Conservation (phyloP, 2,329 filamentous ascomycete genomes). For the Endoconidiophora polonica region DNA sequence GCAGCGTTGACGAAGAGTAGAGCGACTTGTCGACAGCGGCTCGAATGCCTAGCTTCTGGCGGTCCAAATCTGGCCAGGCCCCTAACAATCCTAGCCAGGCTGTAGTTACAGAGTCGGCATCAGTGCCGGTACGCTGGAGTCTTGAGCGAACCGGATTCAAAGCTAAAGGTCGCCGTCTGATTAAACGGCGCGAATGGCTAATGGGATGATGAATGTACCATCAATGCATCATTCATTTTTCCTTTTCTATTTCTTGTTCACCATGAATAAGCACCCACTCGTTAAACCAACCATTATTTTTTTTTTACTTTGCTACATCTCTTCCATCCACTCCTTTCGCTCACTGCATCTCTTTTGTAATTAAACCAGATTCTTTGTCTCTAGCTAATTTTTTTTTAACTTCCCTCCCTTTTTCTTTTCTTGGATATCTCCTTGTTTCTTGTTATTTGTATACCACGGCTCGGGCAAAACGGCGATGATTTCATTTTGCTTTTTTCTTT, state of each 20-base stretch:
- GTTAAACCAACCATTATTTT: neutral
- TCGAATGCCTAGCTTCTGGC: neutral
- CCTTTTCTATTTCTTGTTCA: neutral
- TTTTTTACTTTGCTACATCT: neutral
- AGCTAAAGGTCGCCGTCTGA: neutral
- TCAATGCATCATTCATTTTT: constrained; percentile 1
- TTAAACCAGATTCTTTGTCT: no score
- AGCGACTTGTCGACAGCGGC: neutral
- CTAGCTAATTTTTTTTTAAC: neutral
- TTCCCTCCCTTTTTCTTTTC: constrained; percentile 8
- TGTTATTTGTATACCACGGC: constrained; percentile 20
- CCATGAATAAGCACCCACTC: neutral
- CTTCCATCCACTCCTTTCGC: constrained; percentile 2
- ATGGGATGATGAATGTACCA: neutral
- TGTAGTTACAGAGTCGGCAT: neutral
- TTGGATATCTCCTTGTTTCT: constrained; percentile 20
- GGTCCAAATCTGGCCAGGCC: neutral
- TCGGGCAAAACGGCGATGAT: constrained; percentile 7
- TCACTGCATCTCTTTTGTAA: no score
- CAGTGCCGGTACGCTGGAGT: neutral
- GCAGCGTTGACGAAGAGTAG: constrained; percentile 40
- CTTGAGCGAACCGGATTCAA: no score
- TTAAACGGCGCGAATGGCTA: neutral
- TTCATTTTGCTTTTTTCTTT: constrained; percentile 2
- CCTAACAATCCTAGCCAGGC: neutral